A percentile compares a stretch with the other conserved stretches of the same genome.
phyloP scores from a whole-genome alignment of 2,329 filamentous ascomycete genomes.

The Hypoxylon sp. region DNA sequence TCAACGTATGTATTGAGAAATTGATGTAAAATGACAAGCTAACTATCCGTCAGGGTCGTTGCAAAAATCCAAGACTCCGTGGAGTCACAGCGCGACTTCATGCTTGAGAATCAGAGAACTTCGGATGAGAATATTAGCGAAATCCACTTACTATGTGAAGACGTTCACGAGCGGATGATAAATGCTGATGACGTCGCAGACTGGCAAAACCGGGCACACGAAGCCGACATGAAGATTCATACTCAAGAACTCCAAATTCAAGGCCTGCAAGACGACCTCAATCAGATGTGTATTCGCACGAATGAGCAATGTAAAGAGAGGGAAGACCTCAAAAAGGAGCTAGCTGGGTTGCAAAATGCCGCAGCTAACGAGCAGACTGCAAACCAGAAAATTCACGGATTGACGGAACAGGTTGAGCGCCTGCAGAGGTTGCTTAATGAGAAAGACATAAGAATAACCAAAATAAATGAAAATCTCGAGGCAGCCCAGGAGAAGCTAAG shows the following conservation, averaged over 20 bases:
- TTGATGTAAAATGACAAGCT: background rate
- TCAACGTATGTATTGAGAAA: conserved; percentile 40
- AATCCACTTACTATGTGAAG: conserved; percentile 32
- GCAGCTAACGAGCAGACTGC: conserved; percentile 25
- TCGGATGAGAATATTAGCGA: conserved; percentile 30
- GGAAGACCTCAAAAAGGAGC: conserved; percentile 37
- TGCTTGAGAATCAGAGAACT: conserved; percentile 1
- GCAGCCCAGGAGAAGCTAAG: conserved; percentile 33
- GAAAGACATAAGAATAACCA: conserved; percentile 35
- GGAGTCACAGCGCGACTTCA: conserved; percentile 22
- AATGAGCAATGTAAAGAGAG: conserved; percentile 30
- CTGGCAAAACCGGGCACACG: conserved; percentile 46
- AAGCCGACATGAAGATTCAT: conserved; percentile 19
- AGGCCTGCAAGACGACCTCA: conserved; percentile 42
- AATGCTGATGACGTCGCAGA: conserved; percentile 23
- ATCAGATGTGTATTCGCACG: conserved; percentile 15
- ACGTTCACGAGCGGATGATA: conserved; percentile 19
- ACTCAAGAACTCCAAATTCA: conserved; percentile 31
- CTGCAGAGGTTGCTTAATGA: conserved; percentile 35
- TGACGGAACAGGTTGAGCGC: conserved; percentile 34
- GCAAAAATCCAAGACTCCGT: conserved; percentile 36
- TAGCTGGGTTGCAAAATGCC: conserved; percentile 24
- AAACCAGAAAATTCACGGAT: conserved; percentile 19
- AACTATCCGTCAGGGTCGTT: conserved; percentile 19
- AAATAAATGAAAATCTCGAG: conserved; percentile 36